phyloP scores from a whole-genome alignment of 176 grass and related monocot genomes.

The Leersia perrieri region DNA sequence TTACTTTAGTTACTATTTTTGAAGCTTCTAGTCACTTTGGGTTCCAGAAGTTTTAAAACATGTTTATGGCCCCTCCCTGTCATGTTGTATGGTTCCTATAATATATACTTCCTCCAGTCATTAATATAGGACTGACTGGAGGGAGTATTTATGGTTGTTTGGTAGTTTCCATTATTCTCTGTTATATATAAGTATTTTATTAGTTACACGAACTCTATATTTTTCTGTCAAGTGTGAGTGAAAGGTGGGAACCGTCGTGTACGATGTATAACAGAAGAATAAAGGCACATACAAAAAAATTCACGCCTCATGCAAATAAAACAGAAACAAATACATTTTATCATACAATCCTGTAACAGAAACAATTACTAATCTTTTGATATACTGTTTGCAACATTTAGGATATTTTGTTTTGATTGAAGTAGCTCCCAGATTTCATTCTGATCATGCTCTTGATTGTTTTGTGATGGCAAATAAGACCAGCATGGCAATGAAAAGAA shows the following conservation, averaged over 20 bases:
- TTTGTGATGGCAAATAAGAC: neutral
- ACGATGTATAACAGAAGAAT: neutral
- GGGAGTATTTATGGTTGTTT: neutral
- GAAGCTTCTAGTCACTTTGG: neutral
- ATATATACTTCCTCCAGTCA: no score
- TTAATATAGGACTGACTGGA: no score
- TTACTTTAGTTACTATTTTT: neutral
- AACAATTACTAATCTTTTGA: neutral
- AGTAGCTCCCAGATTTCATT: conserved; percentile 6
- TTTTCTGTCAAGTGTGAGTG: neutral
- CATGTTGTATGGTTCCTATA: neutral
- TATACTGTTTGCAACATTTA: neutral
- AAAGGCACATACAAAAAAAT: neutral
- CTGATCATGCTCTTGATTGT: neutral
- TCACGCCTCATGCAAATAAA: neutral
- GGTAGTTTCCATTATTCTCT: neutral
- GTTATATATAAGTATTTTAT: neutral
- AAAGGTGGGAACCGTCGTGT: neutral
- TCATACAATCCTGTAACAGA: neutral
- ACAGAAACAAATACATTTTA: neutral
- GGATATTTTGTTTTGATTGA: neutral
- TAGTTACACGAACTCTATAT: neutral
- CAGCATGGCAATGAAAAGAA: conserved; percentile 10
- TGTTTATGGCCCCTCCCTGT: neutral
- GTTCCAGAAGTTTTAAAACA: neutral